Percentiles rank a stretch among this genome's conserved stretches.
Conservation (phyloP, 345 rosid genomes). For the Gossypium herbaceum region DNA sequence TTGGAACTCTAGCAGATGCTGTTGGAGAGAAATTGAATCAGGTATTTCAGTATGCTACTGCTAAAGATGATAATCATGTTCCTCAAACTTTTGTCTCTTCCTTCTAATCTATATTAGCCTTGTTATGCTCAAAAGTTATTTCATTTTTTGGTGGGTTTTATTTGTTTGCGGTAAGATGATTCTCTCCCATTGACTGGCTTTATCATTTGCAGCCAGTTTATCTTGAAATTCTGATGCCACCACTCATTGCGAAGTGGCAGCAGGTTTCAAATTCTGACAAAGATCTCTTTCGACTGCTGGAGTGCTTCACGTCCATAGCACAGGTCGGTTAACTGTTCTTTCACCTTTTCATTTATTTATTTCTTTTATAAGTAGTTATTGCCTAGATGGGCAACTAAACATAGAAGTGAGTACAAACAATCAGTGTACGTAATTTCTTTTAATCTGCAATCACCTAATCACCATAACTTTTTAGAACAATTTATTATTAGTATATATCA, state of each 20-base stretch:
- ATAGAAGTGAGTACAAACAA: not conserved
- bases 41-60: slow-evolving; percentile 36
- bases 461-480: not conserved
- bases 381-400: not conserved
- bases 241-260: slow-evolving; percentile 92
- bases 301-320: slow-evolving; percentile 94
- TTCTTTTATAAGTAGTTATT: not conserved
- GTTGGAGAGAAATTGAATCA: slow-evolving; percentile 83
- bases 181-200: slow-evolving; percentile 15
- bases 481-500: not conserved
- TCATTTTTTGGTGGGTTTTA: not conserved
- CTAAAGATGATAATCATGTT: not conserved
- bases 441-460: not conserved
- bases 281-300: slow-evolving; percentile 91
- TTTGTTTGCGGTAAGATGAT: not conserved
- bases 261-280: slow-evolving; percentile 90
- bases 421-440: not conserved
- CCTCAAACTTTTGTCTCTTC: not conserved
- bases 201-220: slow-evolving; percentile 57
- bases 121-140: not conserved
- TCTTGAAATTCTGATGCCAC: slow-evolving; percentile 95
- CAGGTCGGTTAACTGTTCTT: slow-evolving; percentile 43
- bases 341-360: not conserved
- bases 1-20: slow-evolving; percentile 97
- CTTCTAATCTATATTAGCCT: not conserved